phyloP scores from a whole-genome alignment of 352 stramenopile species.

The Phytophthora sansomeana region DNA sequence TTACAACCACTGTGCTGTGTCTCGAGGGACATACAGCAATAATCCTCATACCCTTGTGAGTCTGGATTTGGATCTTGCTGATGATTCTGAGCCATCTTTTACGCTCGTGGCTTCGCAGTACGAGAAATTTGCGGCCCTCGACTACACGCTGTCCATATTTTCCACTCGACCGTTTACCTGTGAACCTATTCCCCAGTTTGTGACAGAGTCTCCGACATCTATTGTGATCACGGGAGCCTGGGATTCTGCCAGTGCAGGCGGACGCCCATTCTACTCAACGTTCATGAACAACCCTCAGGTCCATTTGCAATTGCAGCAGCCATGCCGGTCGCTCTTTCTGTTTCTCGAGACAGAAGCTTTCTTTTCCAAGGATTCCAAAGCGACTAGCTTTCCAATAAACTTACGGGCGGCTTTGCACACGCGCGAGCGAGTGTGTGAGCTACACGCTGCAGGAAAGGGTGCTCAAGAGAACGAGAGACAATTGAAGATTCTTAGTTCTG shows the following conservation, averaged over 20 bases:
- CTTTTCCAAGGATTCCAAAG: constrained; percentile 35
- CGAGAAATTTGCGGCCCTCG: constrained; percentile 89
- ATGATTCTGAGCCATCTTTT: constrained; percentile 65
- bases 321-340: constrained; percentile 54
- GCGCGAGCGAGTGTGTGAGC: constrained; percentile 52
- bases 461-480: constrained; percentile 11
- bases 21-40: constrained; percentile 92
- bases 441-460: constrained; percentile 37
- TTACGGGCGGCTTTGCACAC: constrained; percentile 65
- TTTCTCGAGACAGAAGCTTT: constrained; percentile 70
- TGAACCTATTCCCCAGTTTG: constrained; percentile 56
- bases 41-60: constrained; percentile 93
- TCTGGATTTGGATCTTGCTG: constrained; percentile 73
- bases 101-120: constrained; percentile 94
- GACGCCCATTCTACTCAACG: constrained; percentile 71
- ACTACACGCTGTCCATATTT: constrained; percentile 91
- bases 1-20: constrained; percentile 83
- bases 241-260: constrained; percentile 53
- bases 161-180: constrained; percentile 81
- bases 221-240: constrained; percentile 59
- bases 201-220: constrained; percentile 42
- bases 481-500: constrained; percentile 63
- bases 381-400: constrained; percentile 62
- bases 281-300: constrained; percentile 89
- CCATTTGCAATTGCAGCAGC: constrained; percentile 53